Conservation (phyloP, 495 filamentous ascomycete genomes). For the Penicillium ucsense region DNA sequence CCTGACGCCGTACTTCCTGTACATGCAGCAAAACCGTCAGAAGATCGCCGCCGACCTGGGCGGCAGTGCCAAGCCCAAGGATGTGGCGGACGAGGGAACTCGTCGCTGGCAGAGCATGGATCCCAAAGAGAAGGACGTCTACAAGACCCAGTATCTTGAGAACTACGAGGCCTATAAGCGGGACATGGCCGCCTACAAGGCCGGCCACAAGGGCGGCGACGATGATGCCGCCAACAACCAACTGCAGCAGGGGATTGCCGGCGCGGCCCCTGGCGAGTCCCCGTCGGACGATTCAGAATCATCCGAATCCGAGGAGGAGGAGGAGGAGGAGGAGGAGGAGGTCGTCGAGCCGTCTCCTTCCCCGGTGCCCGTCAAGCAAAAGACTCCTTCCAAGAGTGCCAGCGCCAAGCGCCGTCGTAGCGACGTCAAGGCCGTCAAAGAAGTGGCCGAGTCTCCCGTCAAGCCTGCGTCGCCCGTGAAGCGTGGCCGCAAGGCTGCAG, state of each 20-base stretch:
- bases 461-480: conserved; percentile 27
- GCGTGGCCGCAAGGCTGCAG: conserved; percentile 36
- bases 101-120: conserved; percentile 71
- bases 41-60: conserved; percentile 72
- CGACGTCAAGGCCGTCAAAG: conserved; percentile 37
- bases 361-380: conserved; percentile 41
- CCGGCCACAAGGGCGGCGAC: conserved; percentile 20
- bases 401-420: conserved; percentile 38
- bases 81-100: conserved; percentile 74
- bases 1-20: conserved; percentile 88
- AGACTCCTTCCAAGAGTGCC: conserved; percentile 41
- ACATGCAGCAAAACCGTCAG: conserved; percentile 71
- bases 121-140: conserved; percentile 60
- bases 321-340: conserved; percentile 30
- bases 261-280: conserved; percentile 25
- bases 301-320: conserved; percentile 28
- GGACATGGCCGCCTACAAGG: conserved; percentile 65
- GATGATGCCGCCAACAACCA: conserved; percentile 47
- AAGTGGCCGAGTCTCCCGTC: conserved; percentile 14
- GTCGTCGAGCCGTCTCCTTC: conserved; percentile 22
- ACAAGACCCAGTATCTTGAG: conserved; percentile 65
- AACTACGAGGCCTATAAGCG: conserved; percentile 64
- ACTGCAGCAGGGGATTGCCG: conserved; percentile 47
- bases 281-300: not conserved
- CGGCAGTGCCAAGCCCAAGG: conserved; percentile 56